Evolutionary conservation across 1,284 basidiomycete genomes (phyloP).

Genomic region (Ceratobasidium sp.): DNA sequence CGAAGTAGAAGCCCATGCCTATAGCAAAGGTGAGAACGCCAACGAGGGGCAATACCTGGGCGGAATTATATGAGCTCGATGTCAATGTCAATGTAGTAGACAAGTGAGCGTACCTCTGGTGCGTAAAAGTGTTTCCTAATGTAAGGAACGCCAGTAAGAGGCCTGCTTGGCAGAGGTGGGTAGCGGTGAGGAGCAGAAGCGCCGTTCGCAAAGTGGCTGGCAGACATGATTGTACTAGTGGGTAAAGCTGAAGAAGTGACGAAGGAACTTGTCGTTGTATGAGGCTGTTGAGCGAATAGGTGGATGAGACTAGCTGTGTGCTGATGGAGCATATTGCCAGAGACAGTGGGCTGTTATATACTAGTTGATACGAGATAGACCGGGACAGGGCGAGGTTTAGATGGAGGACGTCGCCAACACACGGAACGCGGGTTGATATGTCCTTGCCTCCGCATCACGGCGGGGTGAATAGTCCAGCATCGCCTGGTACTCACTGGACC

Average conservation of each 20-base stretch:
- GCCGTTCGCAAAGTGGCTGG: conserved; percentile 13
- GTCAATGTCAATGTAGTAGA: background rate
- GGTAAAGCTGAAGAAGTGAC: background rate
- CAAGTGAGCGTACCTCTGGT: conserved; percentile 22
- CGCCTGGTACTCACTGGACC: background rate
- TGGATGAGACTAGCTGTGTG: conserved; percentile 29
- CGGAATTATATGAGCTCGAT: background rate
- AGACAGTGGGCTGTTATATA: background rate
- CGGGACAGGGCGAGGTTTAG: conserved; percentile 1
- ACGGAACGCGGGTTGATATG: too few species aligned
- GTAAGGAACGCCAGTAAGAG: conserved; percentile 21
- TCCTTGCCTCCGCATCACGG: too few species aligned
- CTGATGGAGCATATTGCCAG: conserved; percentile 32
- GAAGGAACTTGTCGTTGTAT: background rate
- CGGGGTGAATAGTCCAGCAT: too few species aligned
- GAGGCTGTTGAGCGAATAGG: conserved; percentile 18
- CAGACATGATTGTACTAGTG: conserved; percentile 28
- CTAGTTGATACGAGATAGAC: conserved; percentile 10
- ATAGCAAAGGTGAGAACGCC: conserved; percentile 19
- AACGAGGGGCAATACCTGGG: conserved; percentile 33
- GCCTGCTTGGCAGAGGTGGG: conserved; percentile 28
- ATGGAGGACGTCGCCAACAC: background rate
- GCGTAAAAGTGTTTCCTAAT: conserved; percentile 40
- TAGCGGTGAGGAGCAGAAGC: conserved; percentile 29
- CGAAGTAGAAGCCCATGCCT: conserved; percentile 42